Evolutionary conservation across 2,329 filamentous ascomycete species (phyloP).

Genomic region (Penicillium crustosum): DNA sequence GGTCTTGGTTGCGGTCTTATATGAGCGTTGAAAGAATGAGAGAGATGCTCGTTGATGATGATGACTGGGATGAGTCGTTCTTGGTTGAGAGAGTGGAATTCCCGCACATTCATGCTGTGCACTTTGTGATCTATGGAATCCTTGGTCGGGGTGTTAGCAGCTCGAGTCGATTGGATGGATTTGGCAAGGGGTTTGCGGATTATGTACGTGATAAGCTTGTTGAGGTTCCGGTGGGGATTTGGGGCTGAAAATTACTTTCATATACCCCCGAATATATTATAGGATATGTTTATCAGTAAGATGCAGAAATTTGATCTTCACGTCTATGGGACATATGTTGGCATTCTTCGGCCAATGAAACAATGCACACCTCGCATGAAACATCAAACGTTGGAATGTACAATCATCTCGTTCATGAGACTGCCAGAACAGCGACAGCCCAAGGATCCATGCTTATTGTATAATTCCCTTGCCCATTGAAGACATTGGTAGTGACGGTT

Average conservation of each 20-base stretch:
- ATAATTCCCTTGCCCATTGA: constrained; percentile 17
- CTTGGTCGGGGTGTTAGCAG: constrained; percentile 51
- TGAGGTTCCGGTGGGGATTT: constrained; percentile 36
- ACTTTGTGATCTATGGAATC: constrained; percentile 53
- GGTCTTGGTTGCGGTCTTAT: constrained; percentile 42
- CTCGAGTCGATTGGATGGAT: constrained; percentile 48
- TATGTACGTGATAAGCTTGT: constrained; percentile 50
- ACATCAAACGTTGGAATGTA: background rate
- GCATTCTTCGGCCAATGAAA: background rate
- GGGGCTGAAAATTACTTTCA: background rate
- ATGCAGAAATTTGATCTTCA: background rate
- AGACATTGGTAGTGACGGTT: constrained; percentile 15
- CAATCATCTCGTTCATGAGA: constrained; percentile 13
- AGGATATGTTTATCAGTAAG: background rate
- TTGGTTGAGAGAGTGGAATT: constrained; percentile 52
- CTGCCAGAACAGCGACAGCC: constrained; percentile 27
- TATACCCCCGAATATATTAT: background rate
- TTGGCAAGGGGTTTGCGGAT: constrained; percentile 57
- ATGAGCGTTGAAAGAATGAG: constrained; percentile 42
- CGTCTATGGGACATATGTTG: too few relatives aligned
- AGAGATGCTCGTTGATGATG: constrained; percentile 38
- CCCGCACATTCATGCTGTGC: constrained; percentile 46
- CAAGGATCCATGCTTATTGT: constrained; percentile 26
- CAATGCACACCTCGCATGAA: background rate
- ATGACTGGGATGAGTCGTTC: constrained; percentile 48